Conservation (phyloP, 2,329 filamentous ascomycete species). For the Kalmusia sp. region DNA sequence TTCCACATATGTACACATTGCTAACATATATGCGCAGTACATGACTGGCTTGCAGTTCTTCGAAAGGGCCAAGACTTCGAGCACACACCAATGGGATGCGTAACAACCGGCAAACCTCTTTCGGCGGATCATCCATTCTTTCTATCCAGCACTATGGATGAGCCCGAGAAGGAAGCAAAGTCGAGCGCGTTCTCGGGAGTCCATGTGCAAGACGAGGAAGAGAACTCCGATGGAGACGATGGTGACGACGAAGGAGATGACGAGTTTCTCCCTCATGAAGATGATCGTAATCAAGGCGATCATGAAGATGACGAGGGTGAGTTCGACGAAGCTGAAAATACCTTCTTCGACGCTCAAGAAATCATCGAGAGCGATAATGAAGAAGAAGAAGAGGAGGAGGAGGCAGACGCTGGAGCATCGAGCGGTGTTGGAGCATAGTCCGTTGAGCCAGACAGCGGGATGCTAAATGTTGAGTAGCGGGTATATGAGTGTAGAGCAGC, state of each 20-base stretch:
- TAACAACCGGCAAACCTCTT: conserved; percentile 61
- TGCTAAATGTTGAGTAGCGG: too few relatives aligned
- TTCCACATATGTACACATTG: not conserved
- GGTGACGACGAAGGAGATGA: conserved; percentile 16
- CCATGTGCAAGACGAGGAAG: not conserved
- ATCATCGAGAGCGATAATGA: conserved; percentile 6
- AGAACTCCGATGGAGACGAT: conserved; percentile 13
- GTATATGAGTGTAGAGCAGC: too few relatives aligned
- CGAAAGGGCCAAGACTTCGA: conserved; percentile 64
- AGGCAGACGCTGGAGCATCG: too few relatives aligned
- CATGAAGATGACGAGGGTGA: conserved; percentile 8
- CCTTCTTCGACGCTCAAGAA: conserved; percentile 14
- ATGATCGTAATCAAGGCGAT: not conserved
- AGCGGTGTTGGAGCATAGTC: too few relatives aligned
- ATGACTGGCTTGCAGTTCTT: conserved; percentile 64
- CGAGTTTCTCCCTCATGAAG: conserved; percentile 10
- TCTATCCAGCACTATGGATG: conserved; percentile 1
- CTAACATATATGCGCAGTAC: conserved; percentile 55
- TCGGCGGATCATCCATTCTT: conserved; percentile 62
- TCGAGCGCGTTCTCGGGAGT: not conserved
- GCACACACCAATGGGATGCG: conserved; percentile 66
- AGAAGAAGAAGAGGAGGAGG: not conserved
- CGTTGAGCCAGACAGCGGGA: too few relatives aligned
- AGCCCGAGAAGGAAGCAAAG: not conserved
- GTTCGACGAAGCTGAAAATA: conserved; percentile 8